Base-by-base conservation (phyloP, 2,329 filamentous ascomycete genomes). In the Exophiala sp. region DNA sequence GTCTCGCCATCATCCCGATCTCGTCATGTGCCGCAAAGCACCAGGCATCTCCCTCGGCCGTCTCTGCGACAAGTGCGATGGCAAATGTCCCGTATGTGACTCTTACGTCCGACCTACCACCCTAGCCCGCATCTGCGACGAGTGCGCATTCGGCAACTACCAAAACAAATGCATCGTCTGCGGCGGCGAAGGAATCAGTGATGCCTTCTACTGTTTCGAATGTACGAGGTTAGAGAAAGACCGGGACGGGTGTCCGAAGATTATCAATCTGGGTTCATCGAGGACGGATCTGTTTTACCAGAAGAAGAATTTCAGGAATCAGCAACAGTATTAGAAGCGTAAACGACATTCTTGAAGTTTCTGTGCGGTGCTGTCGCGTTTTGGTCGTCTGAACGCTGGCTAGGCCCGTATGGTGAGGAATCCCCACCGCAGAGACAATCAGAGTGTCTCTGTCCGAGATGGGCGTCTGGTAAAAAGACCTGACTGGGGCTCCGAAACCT, bases 141-240 rank as follows among this genome's bases (percentile, higher is more conserved):
- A 99, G 77, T 99, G 94, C 80, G 91, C 89, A 71, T 99, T 99
- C 72, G 94, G 94, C 69, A 99, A 99, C 81, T 99, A 96, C 79
- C 94, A 97, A 77, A 99, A 99, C 79, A 99, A 99, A 75, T 99
- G 94, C 71, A 91, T 99, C 64, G 94, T 99, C 40, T 99, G 94
- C 74, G 94, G 94, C 71, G 94, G 94, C 65, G 94, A 97, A 76
- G 94, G 94, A 29, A 99, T 99, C 71, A 94, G 88, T 33, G 94
- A 99, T 71, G 94, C 94, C 46, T 97, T 97, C 74, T 99, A 99
- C 78, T 99, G 94, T 79, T 97, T 97, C 69, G 94, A 99, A 75
- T 99, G 94, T 72, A 99, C 94, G 55, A 83, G 94, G 6, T 77
- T 99, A 12, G 94, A 99, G 72, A 99, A 97, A 75, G 94, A 99